phyloP scores from a whole-genome alignment of 1,284 basidiomycete species.

The Cryptococcus wingfieldii region DNA sequence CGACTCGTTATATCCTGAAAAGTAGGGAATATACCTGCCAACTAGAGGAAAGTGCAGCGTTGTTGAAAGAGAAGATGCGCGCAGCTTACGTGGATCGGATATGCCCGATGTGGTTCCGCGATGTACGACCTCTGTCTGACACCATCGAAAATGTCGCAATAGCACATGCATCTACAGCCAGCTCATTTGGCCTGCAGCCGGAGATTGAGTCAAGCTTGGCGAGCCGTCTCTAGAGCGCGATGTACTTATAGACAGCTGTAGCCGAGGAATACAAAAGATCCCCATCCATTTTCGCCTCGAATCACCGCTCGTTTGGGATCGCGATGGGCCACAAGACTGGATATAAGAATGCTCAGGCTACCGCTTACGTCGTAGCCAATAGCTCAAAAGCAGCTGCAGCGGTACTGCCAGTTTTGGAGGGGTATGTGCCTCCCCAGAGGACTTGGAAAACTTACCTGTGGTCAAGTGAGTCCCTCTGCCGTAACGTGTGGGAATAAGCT shows the following conservation, averaged over 20 bases:
- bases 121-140: no score
- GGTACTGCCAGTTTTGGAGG: slow-evolving; percentile 1
- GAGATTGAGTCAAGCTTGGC: not conserved
- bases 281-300: not conserved
- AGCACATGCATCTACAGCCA: not conserved
- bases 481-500: not conserved
- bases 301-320: not conserved
- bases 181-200: no score
- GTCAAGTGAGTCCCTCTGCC: slow-evolving; percentile 2
- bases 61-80: no score
- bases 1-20: no score
- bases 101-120: no score
- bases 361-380: not conserved
- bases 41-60: no score
- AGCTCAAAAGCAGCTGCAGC: not conserved
- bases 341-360: not conserved
- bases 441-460: slow-evolving; percentile 16
- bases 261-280: not conserved
- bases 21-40: no score
- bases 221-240: not conserved
- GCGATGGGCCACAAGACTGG: not conserved
- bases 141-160: not conserved
- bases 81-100: no score
- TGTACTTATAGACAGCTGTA: not conserved
- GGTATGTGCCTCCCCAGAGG: slow-evolving; percentile 3